These are phyloP conservation scores for Trichosanthes cucumerina DNA, from an alignment of 306 rosid genomes.

Conservation along the genomic window DNA sequence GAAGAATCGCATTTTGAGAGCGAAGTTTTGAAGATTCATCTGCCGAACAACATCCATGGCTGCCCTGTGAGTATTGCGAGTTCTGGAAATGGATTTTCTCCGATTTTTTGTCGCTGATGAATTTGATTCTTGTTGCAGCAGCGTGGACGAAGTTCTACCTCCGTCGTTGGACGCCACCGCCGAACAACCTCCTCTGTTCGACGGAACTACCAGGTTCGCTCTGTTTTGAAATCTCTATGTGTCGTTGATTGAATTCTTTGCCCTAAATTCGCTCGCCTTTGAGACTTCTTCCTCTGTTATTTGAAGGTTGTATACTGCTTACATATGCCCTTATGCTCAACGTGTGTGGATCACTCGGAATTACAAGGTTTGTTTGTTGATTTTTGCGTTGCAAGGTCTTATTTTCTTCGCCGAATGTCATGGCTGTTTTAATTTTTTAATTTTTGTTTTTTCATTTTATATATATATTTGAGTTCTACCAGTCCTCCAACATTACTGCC, in stretches of 20 bases:
- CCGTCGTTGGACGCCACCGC: slow-evolving; percentile 44
- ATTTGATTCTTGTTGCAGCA: slow-evolving; percentile 14
- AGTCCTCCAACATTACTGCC: too few species aligned
- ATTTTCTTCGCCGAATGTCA: not conserved
- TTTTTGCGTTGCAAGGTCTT: not conserved
- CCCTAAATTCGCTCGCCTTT: not conserved
- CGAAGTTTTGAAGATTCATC: not conserved
- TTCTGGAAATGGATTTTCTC: not conserved
- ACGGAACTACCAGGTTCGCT: slow-evolving; percentile 71
- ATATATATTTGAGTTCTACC: too few species aligned
- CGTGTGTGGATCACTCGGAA: slow-evolving; percentile 80
- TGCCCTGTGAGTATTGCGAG: not conserved
- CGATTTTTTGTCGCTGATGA: not conserved
- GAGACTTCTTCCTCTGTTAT: not conserved
- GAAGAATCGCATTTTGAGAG: not conserved
- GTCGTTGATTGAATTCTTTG: not conserved
- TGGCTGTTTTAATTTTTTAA: not conserved
- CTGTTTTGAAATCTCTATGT: not conserved
- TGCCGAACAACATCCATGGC: not conserved
- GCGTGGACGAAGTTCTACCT: slow-evolving; percentile 25
- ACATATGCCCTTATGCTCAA: slow-evolving; percentile 66
- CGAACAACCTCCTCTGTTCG: slow-evolving; percentile 59
- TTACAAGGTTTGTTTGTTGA: slow-evolving; percentile 39
- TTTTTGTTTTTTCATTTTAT: too few species aligned
- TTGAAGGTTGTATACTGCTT: slow-evolving; percentile 49